Base-by-base conservation (phyloP, 495 filamentous ascomycete genomes). In the Aspergillus coremiiformis region DNA sequence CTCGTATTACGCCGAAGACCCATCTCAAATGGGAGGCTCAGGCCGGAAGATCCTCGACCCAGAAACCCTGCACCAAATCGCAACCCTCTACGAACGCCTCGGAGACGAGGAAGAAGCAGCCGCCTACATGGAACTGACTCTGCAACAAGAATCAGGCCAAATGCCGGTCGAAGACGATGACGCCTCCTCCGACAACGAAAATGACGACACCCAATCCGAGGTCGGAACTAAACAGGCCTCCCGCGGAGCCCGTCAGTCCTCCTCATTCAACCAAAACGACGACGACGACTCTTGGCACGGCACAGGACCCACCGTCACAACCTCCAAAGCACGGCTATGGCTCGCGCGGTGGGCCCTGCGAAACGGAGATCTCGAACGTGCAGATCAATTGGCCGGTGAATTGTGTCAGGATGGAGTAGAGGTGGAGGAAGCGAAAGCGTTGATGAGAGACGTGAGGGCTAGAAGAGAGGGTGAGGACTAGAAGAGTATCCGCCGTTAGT, bases 371-470 rank as follows among this genome's bases (percentile, higher is more conserved):
- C 85, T 87, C 50, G 73, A 72, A 5, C 78, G 85, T 43, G 88
- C 89, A 14, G 86, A 86, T 68, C 84, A 89, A 55, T 70, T 96
- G 14, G 91, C 90, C 3, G 87, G 80, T 47, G 92, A 97, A 65
- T 74, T 97, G 30, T 96, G 90, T 66, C 89, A 96, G 66, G 94
- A 99, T 71, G 94, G 94, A 0, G 83, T 90, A 22, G 94, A 99
- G 69, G 90, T 99, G 14, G 94, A 99, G 67, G 94, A 99, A 68
- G 94, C 94, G 12, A 96, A 97, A 73, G 91, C 91, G 3, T 74
- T 99, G 54, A 87, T 96, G 56, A 78, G 90, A 52, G 93, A 97
- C 72, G 78, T 95, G 19, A 76, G 92, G 55, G 87, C 87, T 4
- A 80, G 90, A 64, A 79, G 89, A 66, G 88, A 93, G 59, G 68